A percentile compares a stretch with the other conserved stretches of the same genome.
Conservation (phyloP, 2,329 filamentous ascomycete species). For the Pseudovirgaria hyperparasitica region DNA sequence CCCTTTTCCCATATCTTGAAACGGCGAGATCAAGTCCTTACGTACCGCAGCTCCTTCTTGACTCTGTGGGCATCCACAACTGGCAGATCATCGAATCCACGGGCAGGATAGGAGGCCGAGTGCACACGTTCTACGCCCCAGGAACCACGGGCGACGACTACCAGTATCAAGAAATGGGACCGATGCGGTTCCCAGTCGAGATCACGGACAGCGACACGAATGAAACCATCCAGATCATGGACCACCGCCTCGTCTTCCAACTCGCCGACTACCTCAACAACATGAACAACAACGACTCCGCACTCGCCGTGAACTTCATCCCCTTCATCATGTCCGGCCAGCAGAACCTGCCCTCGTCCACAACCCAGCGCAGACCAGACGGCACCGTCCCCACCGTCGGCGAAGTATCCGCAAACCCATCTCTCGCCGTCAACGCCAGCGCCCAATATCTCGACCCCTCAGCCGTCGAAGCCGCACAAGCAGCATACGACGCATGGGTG, state of each 20-base stretch:
- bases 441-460: slow-evolving; percentile 21
- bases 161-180: slow-evolving; percentile 55
- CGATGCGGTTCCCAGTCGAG: slow-evolving; percentile 50
- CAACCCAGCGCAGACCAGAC: slow-evolving; percentile 34
- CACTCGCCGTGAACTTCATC: slow-evolving; percentile 45
- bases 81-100: slow-evolving; percentile 50
- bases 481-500: slow-evolving; percentile 24
- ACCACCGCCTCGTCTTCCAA: slow-evolving; percentile 54
- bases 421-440: slow-evolving; percentile 16
- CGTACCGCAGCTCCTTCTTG: slow-evolving; percentile 19
- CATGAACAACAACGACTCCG: slow-evolving; percentile 40
- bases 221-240: slow-evolving; percentile 45
- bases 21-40: background rate
- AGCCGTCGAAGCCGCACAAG: slow-evolving; percentile 24
- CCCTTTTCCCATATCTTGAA: no score
- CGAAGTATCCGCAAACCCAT: slow-evolving; percentile 34
- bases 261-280: slow-evolving; percentile 47
- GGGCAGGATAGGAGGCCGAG: slow-evolving; percentile 48
- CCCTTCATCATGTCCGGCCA: slow-evolving; percentile 44
- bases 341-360: slow-evolving; percentile 43
- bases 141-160: slow-evolving; percentile 47
- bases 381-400: slow-evolving; percentile 41
- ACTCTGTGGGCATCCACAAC: slow-evolving; percentile 45
- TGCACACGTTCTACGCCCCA: slow-evolving; percentile 50
- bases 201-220: slow-evolving; percentile 38